Base-by-base conservation (phyloP, 2,329 filamentous ascomycete species). In the Teratosphaeriaceae sp. region DNA sequence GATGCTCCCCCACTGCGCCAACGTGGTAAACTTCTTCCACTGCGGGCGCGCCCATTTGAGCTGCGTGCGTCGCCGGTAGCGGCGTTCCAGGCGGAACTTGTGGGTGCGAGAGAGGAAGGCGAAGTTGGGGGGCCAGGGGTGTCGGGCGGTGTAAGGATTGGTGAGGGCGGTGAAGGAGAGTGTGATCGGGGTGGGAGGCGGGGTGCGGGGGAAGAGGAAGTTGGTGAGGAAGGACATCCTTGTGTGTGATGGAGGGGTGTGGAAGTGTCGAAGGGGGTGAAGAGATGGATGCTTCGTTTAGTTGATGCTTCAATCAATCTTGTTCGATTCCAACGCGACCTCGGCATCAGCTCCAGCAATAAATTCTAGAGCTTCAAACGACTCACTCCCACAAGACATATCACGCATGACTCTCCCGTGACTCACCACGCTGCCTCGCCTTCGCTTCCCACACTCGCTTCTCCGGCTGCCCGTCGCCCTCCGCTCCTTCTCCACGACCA, bases 91-190 rank as follows among this genome's bases (percentile, higher is more conserved):
- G 33, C 80, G 75, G 60, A 89, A 84, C 64, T 89, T 82, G 58
- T 88, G 79, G 63, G 84, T 84, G 36, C 73, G 68, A 27, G 79
- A 79, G 46, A 90, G 74, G 59, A 78, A 76, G 49, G 73, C 68
- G 64, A 90, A 85, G 64, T 88, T 80, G 11, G 85, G 85, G 44
- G 85, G 85, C 85, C 85, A 90, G 51, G 78, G 69, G 60, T 83
- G 85, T 65, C 85, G 82, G 38, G 80, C 76, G 56, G 71, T 76
- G 67, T 78, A 82, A 4, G 75, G 75, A 58, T 79, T 80, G 47
- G 64, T 72, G 50, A 73, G 68, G 48, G 72, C 65, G 43, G 49
- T 54, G 49, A 53, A 59, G 11, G 56, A 55, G 40, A 61, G 58
- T n/a, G 42, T 45, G 34, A 49, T 45, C 22, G 51, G 40, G 4